Evolutionary conservation across 2,329 filamentous ascomycete genomes (phyloP).

Genomic region (Sclerotinia nivalis): DNA sequence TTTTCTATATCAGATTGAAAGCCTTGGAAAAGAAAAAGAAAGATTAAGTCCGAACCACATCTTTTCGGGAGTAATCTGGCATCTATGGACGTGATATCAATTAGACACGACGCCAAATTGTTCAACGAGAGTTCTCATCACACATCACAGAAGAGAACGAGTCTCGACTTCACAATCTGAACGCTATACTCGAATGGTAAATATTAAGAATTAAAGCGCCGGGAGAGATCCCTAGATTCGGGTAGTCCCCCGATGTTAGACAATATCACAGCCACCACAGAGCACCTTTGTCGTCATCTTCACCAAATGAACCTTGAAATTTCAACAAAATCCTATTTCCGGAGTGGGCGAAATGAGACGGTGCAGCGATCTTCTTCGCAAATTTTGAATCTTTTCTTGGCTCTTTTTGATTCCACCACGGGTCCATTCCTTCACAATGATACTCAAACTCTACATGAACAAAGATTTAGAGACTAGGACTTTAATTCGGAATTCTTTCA

Average conservation of each 20-base stretch:
- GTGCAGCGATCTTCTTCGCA: constrained; percentile 14
- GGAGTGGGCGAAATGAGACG: constrained; percentile 4
- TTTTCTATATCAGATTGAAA: neutral
- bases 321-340: constrained; percentile 6
- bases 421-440: neutral
- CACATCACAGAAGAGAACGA: neutral
- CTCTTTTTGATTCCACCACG: neutral
- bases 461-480: neutral
- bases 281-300: constrained; percentile 20
- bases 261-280: constrained; percentile 5
- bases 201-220: neutral
- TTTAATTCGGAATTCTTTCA: neutral
- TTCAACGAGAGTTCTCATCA: constrained; percentile 2
- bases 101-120: neutral
- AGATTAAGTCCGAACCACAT: neutral
- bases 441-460: neutral
- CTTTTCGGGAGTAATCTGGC: neutral
- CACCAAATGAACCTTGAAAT: constrained; percentile 7
- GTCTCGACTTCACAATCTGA: constrained; percentile 3
- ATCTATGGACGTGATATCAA: neutral
- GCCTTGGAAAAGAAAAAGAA: neutral
- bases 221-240: constrained; percentile 5
- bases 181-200: constrained; percentile 8
- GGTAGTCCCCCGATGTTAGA: constrained; percentile 19
- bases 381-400: neutral